Conservation (phyloP, 305 asterid genomes). For the Rubia peregrina region DNA sequence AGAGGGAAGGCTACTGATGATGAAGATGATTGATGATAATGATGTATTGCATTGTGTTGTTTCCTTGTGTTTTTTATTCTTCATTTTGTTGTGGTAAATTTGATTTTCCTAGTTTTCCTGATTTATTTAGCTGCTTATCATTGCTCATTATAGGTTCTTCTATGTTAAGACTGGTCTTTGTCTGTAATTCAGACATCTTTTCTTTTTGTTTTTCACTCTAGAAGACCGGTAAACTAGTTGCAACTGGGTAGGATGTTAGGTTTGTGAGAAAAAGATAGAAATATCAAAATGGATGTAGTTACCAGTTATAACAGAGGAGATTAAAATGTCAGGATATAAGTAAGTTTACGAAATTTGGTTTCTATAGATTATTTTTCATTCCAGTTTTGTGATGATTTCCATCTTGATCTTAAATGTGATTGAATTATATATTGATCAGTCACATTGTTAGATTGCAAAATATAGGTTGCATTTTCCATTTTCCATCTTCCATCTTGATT, state of each 20-base stretch:
- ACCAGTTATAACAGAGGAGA: not conserved
- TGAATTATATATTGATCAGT: too few species aligned
- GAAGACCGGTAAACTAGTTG: not conserved
- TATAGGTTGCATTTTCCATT: too few species aligned
- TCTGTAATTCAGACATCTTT: not conserved
- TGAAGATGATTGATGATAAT: too few species aligned
- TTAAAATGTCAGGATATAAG: not conserved
- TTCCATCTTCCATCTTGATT: too few species aligned
- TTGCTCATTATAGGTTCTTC: not conserved
- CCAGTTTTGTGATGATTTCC: too few species aligned
- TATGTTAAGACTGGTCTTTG: not conserved
- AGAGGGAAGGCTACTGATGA: not conserved
- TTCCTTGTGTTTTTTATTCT: not conserved
- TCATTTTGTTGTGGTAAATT: not conserved
- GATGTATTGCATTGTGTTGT: slow-evolving; percentile 15
- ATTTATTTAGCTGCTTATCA: not conserved
- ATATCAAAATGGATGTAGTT: not conserved
- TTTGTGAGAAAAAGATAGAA: not conserved
- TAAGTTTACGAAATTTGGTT: too few species aligned
- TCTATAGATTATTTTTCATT: too few species aligned
- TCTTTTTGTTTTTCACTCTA: too few species aligned
- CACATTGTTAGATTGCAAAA: too few species aligned
- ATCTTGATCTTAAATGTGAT: too few species aligned
- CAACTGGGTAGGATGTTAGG: not conserved
- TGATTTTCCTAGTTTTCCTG: not conserved